Evolutionary conservation across 108 stramenopile species (phyloP).

Genomic region (Nitzschia sp.): DNA sequence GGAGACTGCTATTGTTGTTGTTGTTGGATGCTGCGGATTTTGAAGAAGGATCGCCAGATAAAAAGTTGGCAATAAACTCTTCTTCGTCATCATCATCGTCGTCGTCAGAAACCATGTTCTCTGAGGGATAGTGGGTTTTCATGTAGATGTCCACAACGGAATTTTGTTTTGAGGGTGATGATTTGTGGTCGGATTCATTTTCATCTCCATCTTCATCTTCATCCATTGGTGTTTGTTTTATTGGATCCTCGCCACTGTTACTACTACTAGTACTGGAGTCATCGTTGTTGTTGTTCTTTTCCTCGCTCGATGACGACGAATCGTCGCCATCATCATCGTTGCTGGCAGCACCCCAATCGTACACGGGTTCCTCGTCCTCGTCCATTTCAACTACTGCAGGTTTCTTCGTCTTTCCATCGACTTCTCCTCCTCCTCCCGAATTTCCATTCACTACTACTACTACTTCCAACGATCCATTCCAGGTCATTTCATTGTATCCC

Average conservation of each 20-base stretch:
- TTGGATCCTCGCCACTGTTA: background rate
- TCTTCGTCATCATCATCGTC: slow-evolving; percentile 1
- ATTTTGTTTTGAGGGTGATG: background rate
- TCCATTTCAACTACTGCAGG: background rate
- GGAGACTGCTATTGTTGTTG: background rate
- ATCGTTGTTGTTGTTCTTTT: background rate
- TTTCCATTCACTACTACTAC: no score
- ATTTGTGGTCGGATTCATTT: background rate
- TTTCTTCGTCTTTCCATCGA: slow-evolving; percentile 1
- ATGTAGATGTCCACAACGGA: background rate
- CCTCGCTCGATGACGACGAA: background rate
- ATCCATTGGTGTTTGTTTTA: background rate
- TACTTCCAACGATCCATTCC: slow-evolving; percentile 9
- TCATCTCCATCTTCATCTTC: background rate
- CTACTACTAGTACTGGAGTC: background rate
- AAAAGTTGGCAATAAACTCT: slow-evolving; percentile 16
- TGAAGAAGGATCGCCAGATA: background rate
- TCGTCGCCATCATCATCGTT: no score
- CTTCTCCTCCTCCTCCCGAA: background rate
- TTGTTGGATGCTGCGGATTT: background rate
- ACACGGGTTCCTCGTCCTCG: slow-evolving; percentile 1
- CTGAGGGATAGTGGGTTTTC: background rate
- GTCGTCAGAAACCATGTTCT: background rate
- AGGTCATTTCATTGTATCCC: slow-evolving; percentile 19
- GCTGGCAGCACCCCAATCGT: slow-evolving; percentile 1